Percentiles rank a stretch among this genome's conserved stretches.
These are phyloP conservation scores for Eruca vesicaria DNA, from an alignment of 441 rosid species.

Conservation along the genomic window DNA sequence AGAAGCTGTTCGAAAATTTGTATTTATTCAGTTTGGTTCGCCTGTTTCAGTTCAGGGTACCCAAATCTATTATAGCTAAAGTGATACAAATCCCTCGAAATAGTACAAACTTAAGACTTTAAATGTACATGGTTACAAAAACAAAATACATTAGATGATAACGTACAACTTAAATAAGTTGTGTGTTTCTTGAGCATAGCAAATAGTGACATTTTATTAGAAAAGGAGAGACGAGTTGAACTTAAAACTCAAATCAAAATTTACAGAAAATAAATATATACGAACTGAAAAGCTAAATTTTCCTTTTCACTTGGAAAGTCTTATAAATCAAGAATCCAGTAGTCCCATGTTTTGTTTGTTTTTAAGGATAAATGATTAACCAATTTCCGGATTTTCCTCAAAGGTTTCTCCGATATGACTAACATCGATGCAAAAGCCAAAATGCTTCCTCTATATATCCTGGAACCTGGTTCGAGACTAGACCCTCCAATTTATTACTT, in stretches of 20 bases:
- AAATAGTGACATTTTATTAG: conserved; percentile 12
- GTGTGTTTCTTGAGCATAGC: not conserved
- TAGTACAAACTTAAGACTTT: not conserved
- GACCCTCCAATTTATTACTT: conserved; percentile 11
- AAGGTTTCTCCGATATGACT: conserved; percentile 6
- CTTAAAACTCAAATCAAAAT: conserved; percentile 16
- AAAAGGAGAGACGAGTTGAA: conserved; percentile 8
- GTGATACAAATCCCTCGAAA: not conserved
- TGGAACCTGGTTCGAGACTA: conserved; percentile 15
- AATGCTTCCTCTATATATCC: conserved; percentile 5
- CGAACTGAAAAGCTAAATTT: conserved; percentile 20
- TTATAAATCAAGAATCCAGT: conserved; percentile 21
- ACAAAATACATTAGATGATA: not conserved
- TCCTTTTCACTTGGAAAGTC: conserved; percentile 16
- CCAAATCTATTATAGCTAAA: not conserved
- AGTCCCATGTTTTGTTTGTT: not conserved
- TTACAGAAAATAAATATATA: conserved; percentile 28
- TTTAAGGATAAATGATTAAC: conserved; percentile 19
- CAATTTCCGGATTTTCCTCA: conserved; percentile 12
- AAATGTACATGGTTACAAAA: not conserved
- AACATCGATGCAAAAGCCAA: conserved; percentile 6
- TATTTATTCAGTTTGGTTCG: not conserved
- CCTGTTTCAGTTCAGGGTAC: not conserved
- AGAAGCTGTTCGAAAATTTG: not conserved
- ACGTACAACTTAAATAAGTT: not conserved